Evolutionary conservation across 192 early-diverging fungal species (phyloP).

Genomic region (Gonapodya prolifera): DNA sequence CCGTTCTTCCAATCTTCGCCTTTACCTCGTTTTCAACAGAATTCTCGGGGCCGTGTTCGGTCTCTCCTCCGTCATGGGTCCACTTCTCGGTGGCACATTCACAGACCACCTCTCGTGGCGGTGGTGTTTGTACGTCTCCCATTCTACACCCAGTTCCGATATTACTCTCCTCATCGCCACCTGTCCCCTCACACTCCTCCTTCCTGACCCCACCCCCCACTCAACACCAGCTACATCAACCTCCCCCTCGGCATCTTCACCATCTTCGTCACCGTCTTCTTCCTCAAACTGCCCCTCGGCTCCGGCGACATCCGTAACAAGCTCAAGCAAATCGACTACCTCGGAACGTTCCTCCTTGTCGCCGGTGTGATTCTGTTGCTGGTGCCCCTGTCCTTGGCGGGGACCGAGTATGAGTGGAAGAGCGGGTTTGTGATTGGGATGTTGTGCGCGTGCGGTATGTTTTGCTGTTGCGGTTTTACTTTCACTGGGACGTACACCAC

Average conservation of each 20-base stretch:
- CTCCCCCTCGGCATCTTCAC: constrained; percentile 26
- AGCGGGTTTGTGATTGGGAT: constrained; percentile 35
- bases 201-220: no score
- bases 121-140: constrained; percentile 28
- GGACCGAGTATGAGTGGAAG: constrained; percentile 42
- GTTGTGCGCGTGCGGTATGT: constrained; percentile 31
- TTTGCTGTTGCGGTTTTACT: no score
- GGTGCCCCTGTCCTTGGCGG: constrained; percentile 48
- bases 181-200: no score
- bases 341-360: constrained; percentile 39
- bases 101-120: constrained; percentile 51
- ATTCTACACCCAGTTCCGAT: constrained; percentile 5
- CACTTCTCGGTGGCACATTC: constrained; percentile 55
- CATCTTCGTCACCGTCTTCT: constrained; percentile 12
- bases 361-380: constrained; percentile 34
- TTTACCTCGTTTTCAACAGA: constrained; percentile 9
- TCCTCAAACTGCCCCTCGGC: constrained; percentile 9
- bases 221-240: no score
- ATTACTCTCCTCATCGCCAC: no score
- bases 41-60: constrained; percentile 44
- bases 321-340: constrained; percentile 44
- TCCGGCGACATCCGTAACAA: constrained; percentile 29
- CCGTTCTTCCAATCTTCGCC: no score
- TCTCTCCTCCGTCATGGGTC: constrained; percentile 50
- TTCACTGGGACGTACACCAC: no score